These are phyloP conservation scores for Aureobasidium zeae DNA, from an alignment of 2,329 filamentous ascomycete genomes.

Conservation along the genomic window DNA sequence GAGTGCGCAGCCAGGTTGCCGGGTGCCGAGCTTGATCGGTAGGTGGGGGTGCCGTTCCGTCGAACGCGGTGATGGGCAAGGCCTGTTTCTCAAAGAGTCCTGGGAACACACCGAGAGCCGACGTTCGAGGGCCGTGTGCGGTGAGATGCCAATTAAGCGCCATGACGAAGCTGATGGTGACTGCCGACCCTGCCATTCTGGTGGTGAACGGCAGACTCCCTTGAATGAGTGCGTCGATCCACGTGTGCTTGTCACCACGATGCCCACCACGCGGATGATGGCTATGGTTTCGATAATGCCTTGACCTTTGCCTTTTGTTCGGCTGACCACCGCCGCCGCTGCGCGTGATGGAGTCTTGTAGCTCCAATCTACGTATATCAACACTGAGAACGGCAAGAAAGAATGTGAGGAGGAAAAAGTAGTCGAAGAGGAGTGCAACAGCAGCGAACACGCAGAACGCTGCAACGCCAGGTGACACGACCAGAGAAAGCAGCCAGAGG, in stretches of 20 bases:
- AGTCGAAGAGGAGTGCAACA: constrained; percentile 66
- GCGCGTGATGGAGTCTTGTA: constrained; percentile 58
- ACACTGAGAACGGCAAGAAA: constrained; percentile 72
- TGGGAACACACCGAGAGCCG: constrained; percentile 4
- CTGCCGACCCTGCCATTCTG: constrained; percentile 62
- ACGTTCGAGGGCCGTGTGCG: constrained; percentile 35
- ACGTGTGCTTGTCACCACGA: constrained; percentile 38
- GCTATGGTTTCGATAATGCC: constrained; percentile 1
- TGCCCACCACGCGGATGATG: constrained; percentile 11
- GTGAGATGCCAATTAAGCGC: constrained; percentile 73
- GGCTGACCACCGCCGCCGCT: constrained; percentile 36
- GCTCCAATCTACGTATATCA: constrained; percentile 65
- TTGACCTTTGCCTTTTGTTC: constrained; percentile 20
- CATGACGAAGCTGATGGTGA: constrained; percentile 63
- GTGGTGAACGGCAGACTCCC: constrained; percentile 62
- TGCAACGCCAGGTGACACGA: constrained; percentile 61
- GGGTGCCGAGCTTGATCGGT: constrained; percentile 70
- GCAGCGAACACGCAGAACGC: constrained; percentile 70
- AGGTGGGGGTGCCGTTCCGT: constrained; percentile 41
- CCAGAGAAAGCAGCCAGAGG: constrained; percentile 53
- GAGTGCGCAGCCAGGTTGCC: constrained; percentile 64
- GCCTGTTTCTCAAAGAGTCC: constrained; percentile 16
- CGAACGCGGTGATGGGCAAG: constrained; percentile 15
- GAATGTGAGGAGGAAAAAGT: constrained; percentile 69
- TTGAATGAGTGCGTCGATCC: constrained; percentile 53